Evolutionary conservation across 192 early-diverging fungal species (phyloP), one percentile per base, ranked within the genome.

Genomic region (Coemansia umbellata): DNA sequence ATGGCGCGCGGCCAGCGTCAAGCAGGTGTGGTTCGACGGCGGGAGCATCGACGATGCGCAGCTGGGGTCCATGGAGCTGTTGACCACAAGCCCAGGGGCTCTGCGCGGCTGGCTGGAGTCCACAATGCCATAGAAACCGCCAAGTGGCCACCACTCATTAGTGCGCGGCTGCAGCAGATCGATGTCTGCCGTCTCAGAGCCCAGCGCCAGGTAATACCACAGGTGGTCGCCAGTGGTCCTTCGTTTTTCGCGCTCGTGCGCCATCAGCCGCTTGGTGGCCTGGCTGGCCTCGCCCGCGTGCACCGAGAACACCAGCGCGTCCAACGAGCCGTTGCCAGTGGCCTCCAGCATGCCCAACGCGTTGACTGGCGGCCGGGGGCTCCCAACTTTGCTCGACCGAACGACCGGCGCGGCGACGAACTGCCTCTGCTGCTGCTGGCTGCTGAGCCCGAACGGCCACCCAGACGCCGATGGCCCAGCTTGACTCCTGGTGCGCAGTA

Each of bases 251-350:
- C 72, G 63, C 56, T 74, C 72, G 2, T 30, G 7, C 11, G 51
- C 41, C 72, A 74, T 68, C 52, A 74, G 35, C 60, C 44, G 72
- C 60, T 55, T 65, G 6, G 72, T 74, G 4, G 55, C 64, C 23
- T 60, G 52, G 22, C 15, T 59, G n/a, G 48, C 37, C 39, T 74
- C 72, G 40, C 64, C 72, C 0, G 72, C 64, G 10, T 74, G 72
- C 50, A 68, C 72, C n/a, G 72, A 68, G 6, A 63, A 37, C n/a
- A 74, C 60, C 33, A 64, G 37, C 14, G 53, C 13, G 3, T 74
- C 72, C 36, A 74, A 30, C 2, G 60, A 49, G 4, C 72, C 60
- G 32, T 49, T 63, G 21, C 61, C 57, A n/a, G n/a, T n/a, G n/a
- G n/a, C n/a, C n/a, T n/a, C 30, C 4, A 15, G 21, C 15, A 23